Percentiles rank a stretch among this genome's conserved stretches.
phyloP scores from a whole-genome alignment of 208 protist genomes.

The Crithidia expoeki region DNA sequence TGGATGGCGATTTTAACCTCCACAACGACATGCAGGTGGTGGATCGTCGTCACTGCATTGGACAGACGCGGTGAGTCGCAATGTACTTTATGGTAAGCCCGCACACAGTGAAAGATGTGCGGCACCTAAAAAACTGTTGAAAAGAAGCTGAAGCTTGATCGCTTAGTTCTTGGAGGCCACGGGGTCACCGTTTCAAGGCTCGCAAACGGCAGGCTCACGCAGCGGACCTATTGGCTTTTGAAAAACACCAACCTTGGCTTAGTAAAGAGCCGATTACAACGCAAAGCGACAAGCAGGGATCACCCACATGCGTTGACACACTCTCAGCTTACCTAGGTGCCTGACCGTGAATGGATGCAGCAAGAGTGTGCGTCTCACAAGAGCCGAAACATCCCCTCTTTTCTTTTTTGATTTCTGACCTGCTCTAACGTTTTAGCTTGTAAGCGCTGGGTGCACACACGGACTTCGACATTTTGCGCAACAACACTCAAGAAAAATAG shows the following conservation, averaged over 20 bases:
- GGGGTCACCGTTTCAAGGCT: neutral
- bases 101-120: slow-evolving; percentile 91
- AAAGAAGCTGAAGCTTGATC: slow-evolving; percentile 30
- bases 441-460: too few relatives aligned
- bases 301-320: neutral
- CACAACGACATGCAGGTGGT: slow-evolving; percentile 94
- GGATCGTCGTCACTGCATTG: slow-evolving; percentile 95
- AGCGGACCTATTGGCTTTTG: neutral
- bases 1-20: slow-evolving; percentile 95
- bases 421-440: too few relatives aligned
- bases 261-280: too few relatives aligned
- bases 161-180: slow-evolving; percentile 11
- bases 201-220: neutral
- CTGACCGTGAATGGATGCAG: too few relatives aligned
- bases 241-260: neutral
- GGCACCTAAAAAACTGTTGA: slow-evolving; percentile 50
- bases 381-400: neutral
- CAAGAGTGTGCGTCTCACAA: too few relatives aligned
- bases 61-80: slow-evolving; percentile 91
- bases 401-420: neutral
- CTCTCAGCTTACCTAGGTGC: neutral
- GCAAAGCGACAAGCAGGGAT: too few relatives aligned
- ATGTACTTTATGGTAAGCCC: slow-evolving; percentile 93
- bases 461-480: too few relatives aligned
- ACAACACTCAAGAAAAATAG: too few relatives aligned